These are phyloP conservation scores for Rhizopogon rudus DNA, from an alignment of 768 basidiomycete genomes.

Conservation along the genomic window DNA sequence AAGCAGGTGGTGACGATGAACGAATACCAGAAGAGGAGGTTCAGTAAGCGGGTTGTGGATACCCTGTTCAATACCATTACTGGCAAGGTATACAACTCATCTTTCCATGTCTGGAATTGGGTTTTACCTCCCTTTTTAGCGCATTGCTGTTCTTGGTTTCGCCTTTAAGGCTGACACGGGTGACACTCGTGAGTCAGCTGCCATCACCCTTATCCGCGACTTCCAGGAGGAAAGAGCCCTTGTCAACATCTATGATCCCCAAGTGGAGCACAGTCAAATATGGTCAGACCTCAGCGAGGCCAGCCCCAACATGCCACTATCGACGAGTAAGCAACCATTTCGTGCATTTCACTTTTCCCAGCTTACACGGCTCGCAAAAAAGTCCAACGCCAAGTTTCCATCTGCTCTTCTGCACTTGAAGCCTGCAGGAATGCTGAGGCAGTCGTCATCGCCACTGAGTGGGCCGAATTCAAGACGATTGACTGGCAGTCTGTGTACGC, in stretches of 20 bases:
- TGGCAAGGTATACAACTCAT: conserved; percentile 60
- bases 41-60: conserved; percentile 94
- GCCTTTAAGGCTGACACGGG: conserved; percentile 99
- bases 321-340: conserved; percentile 50
- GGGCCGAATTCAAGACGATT: conserved; percentile 93
- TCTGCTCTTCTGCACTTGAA: conserved; percentile 72
- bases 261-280: conserved; percentile 83
- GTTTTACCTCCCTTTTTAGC: conserved; percentile 36
- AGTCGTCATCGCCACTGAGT: conserved; percentile 94
- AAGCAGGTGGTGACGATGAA: conserved; percentile 96
- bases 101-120: neutral
- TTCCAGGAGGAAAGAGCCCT: conserved; percentile 88
- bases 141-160: conserved; percentile 94
- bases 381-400: conserved; percentile 89
- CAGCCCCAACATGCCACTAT: conserved; percentile 56
- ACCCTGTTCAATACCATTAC: conserved; percentile 98
- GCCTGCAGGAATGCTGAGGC: conserved; percentile 90
- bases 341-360: neutral
- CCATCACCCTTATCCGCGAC: conserved; percentile 91
- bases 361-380: neutral
- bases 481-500: conserved; percentile 86
- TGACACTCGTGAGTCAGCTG: conserved; percentile 95
- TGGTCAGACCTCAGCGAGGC: conserved; percentile 76
- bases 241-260: conserved; percentile 89
- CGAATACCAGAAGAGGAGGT: conserved; percentile 95